Percentiles rank a stretch among this genome's conserved stretches.
These are phyloP conservation scores for Colletotrichum liriopes DNA, from an alignment of 2,329 filamentous ascomycete genomes.

Conservation along the genomic window DNA sequence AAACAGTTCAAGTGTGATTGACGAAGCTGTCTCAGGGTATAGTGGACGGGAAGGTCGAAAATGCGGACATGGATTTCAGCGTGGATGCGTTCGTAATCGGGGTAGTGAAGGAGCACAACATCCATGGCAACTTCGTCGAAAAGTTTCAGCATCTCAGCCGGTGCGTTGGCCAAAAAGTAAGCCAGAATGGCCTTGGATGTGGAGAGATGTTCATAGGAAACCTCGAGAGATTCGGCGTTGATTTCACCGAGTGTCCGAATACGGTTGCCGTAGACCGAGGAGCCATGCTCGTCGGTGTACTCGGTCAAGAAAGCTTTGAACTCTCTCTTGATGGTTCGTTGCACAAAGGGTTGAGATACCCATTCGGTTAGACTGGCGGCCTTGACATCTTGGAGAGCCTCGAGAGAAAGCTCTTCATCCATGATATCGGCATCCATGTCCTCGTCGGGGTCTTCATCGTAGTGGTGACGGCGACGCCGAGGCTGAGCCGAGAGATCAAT, in stretches of 20 bases:
- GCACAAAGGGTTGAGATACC: conserved; percentile 91
- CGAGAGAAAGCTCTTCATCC: conserved; percentile 94
- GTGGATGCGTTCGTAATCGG: conserved; percentile 97
- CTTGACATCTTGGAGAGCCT: conserved; percentile 93
- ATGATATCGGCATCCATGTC: conserved; percentile 94
- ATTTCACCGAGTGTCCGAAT: conserved; percentile 97
- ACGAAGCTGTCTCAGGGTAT: conserved; percentile 93
- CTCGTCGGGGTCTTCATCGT: conserved; percentile 95
- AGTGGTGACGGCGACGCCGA: conserved; percentile 87
- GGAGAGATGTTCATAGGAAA: conserved; percentile 94
- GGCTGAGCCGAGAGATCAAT: conserved; percentile 90
- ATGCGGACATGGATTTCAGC: conserved; percentile 98
- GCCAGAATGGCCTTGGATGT: conserved; percentile 93
- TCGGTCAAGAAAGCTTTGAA: conserved; percentile 98
- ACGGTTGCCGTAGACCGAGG: conserved; percentile 94
- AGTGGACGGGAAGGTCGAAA: conserved; percentile 92
- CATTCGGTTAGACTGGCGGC: conserved; percentile 94
- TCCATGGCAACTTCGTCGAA: conserved; percentile 99
- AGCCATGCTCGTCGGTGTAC: conserved; percentile 90
- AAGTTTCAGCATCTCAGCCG: conserved; percentile 93
- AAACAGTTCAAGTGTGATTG: conserved; percentile 97
- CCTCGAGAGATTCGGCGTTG: conserved; percentile 95
- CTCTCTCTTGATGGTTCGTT: conserved; percentile 93
- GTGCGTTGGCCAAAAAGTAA: conserved; percentile 96
- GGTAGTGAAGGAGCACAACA: conserved; percentile 94